Evolutionary conservation across 2,329 filamentous ascomycete genomes (phyloP), one percentile per base, ranked within the genome.

Genomic region (Pezicula radicicola): DNA sequence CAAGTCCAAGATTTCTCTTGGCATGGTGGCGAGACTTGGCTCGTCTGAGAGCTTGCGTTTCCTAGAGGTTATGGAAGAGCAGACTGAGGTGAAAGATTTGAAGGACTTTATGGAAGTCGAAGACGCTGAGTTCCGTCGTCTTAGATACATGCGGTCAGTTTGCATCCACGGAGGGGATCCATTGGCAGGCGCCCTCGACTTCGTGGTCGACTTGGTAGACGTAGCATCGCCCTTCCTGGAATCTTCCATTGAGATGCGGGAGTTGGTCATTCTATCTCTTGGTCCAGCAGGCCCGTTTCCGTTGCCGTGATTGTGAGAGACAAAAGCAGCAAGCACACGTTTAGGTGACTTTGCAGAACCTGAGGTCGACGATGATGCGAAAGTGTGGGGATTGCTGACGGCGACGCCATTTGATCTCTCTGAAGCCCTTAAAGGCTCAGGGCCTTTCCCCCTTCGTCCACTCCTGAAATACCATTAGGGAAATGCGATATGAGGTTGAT

Each of bases 371-470:
- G 54, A 55, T 16, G 54, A 36, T 30, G 48, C 27, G 18, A 57
- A 40, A 33, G 50, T 46, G 43, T 57, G 48, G 25, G 51, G 53
- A 33, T 53, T 53, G 46, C 55, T 51, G 48, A 55, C 55, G 25
- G 51, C 52, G 37, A 57, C 53, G 35, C 52, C 53, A 50, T 59
- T 59, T 35, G 55, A 54, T 25, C 53, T 51, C 18, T 57, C 55
- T 18, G 55, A 53, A 33, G 57, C 21, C 18, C 48, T 45, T 27
- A 55, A 46, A 18, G 52, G 48, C 19, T 55, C 54, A 9, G 45
- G 43, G 30, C 55, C 55, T 48, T 52, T 55, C 28, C 53, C 45
- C 37, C 30, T 55, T 46, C 46, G 27, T 25, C 16, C 36, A 30
- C 41, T 41, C 49, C 49, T 54, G 21, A 8, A 21, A 36, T 47